A percentile compares a stretch with the other conserved stretches of the same genome.
These are phyloP conservation scores for Hypoxylon sp. DNA, from an alignment of 2,329 filamentous ascomycete species.

Conservation along the genomic window DNA sequence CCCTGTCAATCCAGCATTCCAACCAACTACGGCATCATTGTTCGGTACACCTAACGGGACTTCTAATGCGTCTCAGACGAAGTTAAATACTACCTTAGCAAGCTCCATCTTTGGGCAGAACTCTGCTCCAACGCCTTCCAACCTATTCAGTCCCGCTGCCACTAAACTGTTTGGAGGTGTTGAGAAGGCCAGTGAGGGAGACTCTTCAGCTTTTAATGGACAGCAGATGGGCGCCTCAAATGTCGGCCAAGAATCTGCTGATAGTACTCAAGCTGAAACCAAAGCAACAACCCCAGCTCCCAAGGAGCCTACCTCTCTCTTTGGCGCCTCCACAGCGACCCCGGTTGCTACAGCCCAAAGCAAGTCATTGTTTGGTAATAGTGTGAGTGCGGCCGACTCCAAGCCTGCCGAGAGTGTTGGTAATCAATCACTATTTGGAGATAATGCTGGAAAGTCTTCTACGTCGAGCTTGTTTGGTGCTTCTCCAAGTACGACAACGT, in stretches of 20 bases:
- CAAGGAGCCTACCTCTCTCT: slow-evolving; percentile 30
- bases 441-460: slow-evolving; percentile 34
- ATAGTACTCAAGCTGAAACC: slow-evolving; percentile 20
- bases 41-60: slow-evolving; percentile 44
- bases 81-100: slow-evolving; percentile 39
- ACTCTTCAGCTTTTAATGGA: slow-evolving; percentile 30
- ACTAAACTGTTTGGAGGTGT: slow-evolving; percentile 38
- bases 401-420: slow-evolving; percentile 17
- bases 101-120: slow-evolving; percentile 48
- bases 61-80: slow-evolving; percentile 42
- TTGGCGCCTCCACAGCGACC: slow-evolving; percentile 31
- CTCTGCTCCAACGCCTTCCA: slow-evolving; percentile 38
- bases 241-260: slow-evolving; percentile 12
- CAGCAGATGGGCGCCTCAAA: slow-evolving; percentile 28
- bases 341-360: slow-evolving; percentile 36
- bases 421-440: slow-evolving; percentile 40
- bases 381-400: slow-evolving; percentile 24
- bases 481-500: slow-evolving; percentile 52
- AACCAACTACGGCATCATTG: slow-evolving; percentile 32
- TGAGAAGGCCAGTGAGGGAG: slow-evolving; percentile 29
- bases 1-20: slow-evolving; percentile 31
- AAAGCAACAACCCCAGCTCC: slow-evolving; percentile 27
- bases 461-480: slow-evolving; percentile 46
- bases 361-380: slow-evolving; percentile 39
- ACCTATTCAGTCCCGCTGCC: slow-evolving; percentile 38